These are phyloP conservation scores for Alternaria ethzedia DNA, from an alignment of 2,329 filamentous ascomycete genomes.

Conservation along the genomic window DNA sequence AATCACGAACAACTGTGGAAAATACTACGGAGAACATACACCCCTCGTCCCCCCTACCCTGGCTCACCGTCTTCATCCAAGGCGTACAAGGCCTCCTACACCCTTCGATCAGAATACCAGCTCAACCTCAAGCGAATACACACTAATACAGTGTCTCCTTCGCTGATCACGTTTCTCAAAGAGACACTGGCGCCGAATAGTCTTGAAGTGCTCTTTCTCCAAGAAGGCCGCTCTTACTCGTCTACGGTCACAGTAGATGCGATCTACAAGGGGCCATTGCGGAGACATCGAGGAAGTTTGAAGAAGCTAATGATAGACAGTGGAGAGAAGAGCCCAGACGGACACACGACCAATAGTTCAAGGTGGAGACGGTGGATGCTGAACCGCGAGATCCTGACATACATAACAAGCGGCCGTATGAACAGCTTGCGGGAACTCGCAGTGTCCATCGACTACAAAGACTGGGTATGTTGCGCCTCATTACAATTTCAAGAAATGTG, in stretches of 20 bases:
- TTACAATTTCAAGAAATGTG: neutral
- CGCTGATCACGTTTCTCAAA: constrained; percentile 75
- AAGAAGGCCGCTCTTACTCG: constrained; percentile 66
- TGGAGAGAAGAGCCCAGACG: constrained; percentile 60
- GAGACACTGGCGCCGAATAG: constrained; percentile 79
- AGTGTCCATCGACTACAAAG: constrained; percentile 73
- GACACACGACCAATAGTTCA: constrained; percentile 45
- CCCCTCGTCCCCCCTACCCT: constrained; percentile 45
- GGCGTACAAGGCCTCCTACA: constrained; percentile 49
- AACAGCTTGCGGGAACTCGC: constrained; percentile 72
- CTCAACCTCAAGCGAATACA: constrained; percentile 76
- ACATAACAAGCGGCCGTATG: constrained; percentile 80
- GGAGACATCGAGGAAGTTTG: constrained; percentile 73
- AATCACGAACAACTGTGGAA: constrained; percentile 79
- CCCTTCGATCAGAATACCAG: constrained; percentile 45
- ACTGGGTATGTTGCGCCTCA: constrained; percentile 69
- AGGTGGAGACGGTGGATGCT: constrained; percentile 75
- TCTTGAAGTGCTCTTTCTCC: constrained; percentile 78
- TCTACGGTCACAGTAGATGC: constrained; percentile 69
- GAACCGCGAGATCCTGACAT: constrained; percentile 71
- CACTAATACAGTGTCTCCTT: constrained; percentile 72
- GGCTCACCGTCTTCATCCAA: constrained; percentile 46
- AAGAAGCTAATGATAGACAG: constrained; percentile 78
- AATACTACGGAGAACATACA: constrained; percentile 65
- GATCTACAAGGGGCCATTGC: constrained; percentile 73